These are phyloP conservation scores for Fusarium virguliforme DNA, from an alignment of 2,329 filamentous ascomycete species.

Conservation along the genomic window DNA sequence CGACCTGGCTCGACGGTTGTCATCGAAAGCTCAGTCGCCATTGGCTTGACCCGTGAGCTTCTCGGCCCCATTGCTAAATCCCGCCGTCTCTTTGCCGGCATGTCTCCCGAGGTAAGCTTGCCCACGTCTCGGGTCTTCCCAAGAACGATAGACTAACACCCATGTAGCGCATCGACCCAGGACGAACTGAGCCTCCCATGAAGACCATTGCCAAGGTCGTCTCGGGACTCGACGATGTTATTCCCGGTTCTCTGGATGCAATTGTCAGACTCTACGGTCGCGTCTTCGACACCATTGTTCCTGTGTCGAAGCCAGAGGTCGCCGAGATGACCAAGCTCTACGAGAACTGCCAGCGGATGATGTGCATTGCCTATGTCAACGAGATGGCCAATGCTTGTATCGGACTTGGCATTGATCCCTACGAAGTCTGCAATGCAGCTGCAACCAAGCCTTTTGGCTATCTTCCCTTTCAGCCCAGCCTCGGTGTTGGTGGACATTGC, in stretches of 20 bases:
- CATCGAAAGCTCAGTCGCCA: conserved; percentile 68
- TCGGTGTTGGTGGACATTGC: conserved; percentile 70
- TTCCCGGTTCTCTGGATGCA: conserved; percentile 61
- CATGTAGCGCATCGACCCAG: conserved; percentile 65
- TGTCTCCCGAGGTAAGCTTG: conserved; percentile 61
- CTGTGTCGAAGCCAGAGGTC: conserved; percentile 67
- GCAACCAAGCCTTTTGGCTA: conserved; percentile 69
- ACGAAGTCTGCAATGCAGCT: conserved; percentile 65
- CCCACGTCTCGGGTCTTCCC: rapidly evolving
- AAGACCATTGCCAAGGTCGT: conserved; percentile 68
- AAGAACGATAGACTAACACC: conserved; percentile 11
- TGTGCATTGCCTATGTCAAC: conserved; percentile 68
- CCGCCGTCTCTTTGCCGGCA: conserved; percentile 63
- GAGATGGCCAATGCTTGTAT: conserved; percentile 69
- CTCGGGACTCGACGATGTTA: conserved; percentile 66
- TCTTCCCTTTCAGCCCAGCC: conserved; percentile 62
- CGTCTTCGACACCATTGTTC: conserved; percentile 64
- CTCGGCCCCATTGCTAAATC: conserved; percentile 62
- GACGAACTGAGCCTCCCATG: conserved; percentile 59
- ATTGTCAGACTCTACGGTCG: conserved; percentile 62
- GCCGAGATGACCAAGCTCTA: conserved; percentile 72
- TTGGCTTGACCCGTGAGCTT: conserved; percentile 69
- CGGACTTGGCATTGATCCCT: conserved; percentile 62
- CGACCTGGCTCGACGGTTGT: conserved; percentile 63
- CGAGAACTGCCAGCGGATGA: conserved; percentile 71